Percentiles rank a stretch among this genome's conserved stretches.
Conservation (phyloP, 352 stramenopile genomes). For the Halophytophthora batemanensis region DNA sequence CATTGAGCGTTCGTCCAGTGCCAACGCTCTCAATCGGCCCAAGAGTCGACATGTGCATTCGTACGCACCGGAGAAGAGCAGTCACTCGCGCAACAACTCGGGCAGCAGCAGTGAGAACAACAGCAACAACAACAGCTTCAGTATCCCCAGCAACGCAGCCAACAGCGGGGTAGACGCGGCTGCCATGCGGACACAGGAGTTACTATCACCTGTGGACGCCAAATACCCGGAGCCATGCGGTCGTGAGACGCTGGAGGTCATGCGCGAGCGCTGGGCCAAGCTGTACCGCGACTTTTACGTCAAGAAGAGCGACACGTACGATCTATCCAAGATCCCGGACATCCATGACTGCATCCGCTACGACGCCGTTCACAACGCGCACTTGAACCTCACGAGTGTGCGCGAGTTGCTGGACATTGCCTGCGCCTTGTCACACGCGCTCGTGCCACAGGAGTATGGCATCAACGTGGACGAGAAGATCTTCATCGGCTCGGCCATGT, state of each 20-base stretch:
- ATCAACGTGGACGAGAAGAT: conserved; percentile 88
- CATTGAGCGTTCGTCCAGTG: conserved; percentile 65
- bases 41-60: conserved; percentile 57
- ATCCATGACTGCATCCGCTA: conserved; percentile 98
- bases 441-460: conserved; percentile 88
- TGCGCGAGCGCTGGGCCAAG: conserved; percentile 91
- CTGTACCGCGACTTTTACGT: conserved; percentile 96
- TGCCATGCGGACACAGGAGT: conserved; percentile 21
- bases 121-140: conserved; percentile 25
- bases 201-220: conserved; percentile 48
- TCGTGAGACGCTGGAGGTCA: conserved; percentile 82
- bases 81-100: background rate
- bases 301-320: conserved; percentile 90
- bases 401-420: conserved; percentile 95
- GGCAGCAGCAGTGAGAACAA: conserved; percentile 1
- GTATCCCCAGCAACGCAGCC: conserved; percentile 34
- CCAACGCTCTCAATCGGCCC: conserved; percentile 47
- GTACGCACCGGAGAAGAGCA: conserved; percentile 39
- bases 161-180: conserved; percentile 29
- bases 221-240: conserved; percentile 81
- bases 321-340: conserved; percentile 97
- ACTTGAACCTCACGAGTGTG: conserved; percentile 91
- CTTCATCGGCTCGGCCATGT: conserved; percentile 86
- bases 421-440: conserved; percentile 88
- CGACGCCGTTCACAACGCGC: conserved; percentile 97